These are phyloP conservation scores for thale cress (Arabidopsis thaliana) DNA, from an alignment of 345 rosid species.

Conservation along the genomic window TAIR10.1 NC_003070.9:30077001-30077500, in stretches of 20 bases:
- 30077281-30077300: slow-evolving; percentile 18
- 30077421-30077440: slow-evolving; percentile 92
- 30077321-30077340: slow-evolving; percentile 25
- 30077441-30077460: slow-evolving; percentile 70
- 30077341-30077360: slow-evolving; percentile 21
- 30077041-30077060: slow-evolving; percentile 17
- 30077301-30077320: slow-evolving; percentile 22
- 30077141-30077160: slow-evolving; percentile 98
- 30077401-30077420: slow-evolving; percentile 27
- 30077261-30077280: slow-evolving; percentile 20
- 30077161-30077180: slow-evolving; percentile 88
- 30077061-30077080: slow-evolving; percentile 20
- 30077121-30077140: slow-evolving; percentile 99
- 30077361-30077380: slow-evolving; percentile 12
- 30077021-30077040: slow-evolving; percentile 12
- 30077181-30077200: slow-evolving; percentile 77
- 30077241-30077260: slow-evolving; percentile 22
- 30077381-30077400: slow-evolving; percentile 12
- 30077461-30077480: slow-evolving; percentile 58
- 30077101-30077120: slow-evolving; percentile 57
- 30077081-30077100: slow-evolving; percentile 30
- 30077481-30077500: slow-evolving; percentile 28
- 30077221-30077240: slow-evolving; percentile 20
- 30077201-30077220: slow-evolving; percentile 72
- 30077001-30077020: background rate